phyloP scores from a whole-genome alignment of 2,329 filamentous ascomycete species.

The Penicillium occitanis region DNA sequence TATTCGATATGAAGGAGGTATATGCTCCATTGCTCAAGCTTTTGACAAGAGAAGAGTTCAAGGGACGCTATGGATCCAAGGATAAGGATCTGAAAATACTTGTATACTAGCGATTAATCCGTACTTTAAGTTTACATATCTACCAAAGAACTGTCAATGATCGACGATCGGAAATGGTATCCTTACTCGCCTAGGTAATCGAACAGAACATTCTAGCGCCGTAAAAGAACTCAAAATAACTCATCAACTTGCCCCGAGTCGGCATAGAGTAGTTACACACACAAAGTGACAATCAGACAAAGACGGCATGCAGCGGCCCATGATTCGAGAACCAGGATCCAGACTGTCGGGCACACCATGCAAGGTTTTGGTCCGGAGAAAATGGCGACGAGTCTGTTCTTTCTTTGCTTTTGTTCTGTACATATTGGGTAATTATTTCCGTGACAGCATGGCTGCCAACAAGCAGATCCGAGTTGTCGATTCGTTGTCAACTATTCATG shows the following conservation, averaged over 20 bases:
- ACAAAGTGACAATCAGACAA: not conserved
- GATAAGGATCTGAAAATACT: constrained; percentile 54
- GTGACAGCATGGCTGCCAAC: not conserved
- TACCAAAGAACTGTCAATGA: not conserved
- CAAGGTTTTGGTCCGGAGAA: not conserved
- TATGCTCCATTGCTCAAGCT: constrained; percentile 76
- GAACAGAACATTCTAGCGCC: not conserved
- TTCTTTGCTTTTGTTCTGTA: not conserved
- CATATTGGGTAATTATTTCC: not conserved
- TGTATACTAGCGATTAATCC: constrained; percentile 42
- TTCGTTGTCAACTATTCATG: not conserved
- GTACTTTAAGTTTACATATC: not conserved
- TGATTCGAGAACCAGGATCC: not conserved
- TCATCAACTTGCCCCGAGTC: not conserved
- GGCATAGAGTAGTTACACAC: too few relatives aligned
- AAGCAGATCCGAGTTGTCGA: not conserved
- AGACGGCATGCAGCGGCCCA: not conserved
- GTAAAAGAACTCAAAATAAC: not conserved
- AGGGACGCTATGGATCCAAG: constrained; percentile 62
- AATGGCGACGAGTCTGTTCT: not conserved
- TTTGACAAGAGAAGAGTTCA: constrained; percentile 69
- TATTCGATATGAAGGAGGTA: constrained; percentile 94
- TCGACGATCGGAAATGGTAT: not conserved
- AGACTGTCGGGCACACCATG: constrained; percentile 1
- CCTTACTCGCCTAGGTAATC: not conserved